phyloP scores from a whole-genome alignment of 2,329 filamentous ascomycete genomes.

The Aspergillus fumigatiaffinis region DNA sequence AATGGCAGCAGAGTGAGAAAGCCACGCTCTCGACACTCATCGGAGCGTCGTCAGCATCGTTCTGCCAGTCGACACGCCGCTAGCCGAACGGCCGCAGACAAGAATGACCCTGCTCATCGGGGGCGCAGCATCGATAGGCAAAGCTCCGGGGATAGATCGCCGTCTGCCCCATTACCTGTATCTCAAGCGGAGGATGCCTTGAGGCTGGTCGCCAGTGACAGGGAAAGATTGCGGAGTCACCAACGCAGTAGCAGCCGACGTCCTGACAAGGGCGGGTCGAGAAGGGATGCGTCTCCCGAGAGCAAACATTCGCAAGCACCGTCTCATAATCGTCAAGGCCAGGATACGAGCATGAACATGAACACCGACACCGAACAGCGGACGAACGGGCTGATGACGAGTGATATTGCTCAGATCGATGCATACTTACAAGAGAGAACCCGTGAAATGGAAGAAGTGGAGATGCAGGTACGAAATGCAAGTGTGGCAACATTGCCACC shows the following conservation, averaged over 20 bases:
- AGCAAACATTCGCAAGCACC: conserved; percentile 30
- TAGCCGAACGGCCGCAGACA: conserved; percentile 31
- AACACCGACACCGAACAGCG: conserved; percentile 7
- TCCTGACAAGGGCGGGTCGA: conserved; percentile 42
- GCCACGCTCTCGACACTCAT: conserved; percentile 28
- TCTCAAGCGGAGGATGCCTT: conserved; percentile 62
- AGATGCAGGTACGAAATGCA: conserved; percentile 21
- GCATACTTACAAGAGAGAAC: conserved; percentile 4
- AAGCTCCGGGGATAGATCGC: conserved; percentile 62
- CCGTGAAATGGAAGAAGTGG: conserved; percentile 5
- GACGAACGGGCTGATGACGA: conserved; percentile 6
- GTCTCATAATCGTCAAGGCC: conserved; percentile 34
- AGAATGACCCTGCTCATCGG: conserved; percentile 33
- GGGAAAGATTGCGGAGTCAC: conserved; percentile 45
- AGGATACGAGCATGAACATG: conserved; percentile 18
- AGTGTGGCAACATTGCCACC: conserved; percentile 20
- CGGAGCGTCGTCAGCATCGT: conserved; percentile 30
- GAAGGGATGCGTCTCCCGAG: conserved; percentile 46
- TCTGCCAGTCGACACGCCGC: conserved; percentile 43
- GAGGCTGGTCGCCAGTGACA: conserved; percentile 42
- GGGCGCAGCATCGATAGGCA: conserved; percentile 62
- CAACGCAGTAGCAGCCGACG: conserved; percentile 51
- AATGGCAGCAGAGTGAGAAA: conserved; percentile 54
- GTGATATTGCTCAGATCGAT: conserved; percentile 9
- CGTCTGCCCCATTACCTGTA: conserved; percentile 76